Conservation (phyloP, 1,284 basidiomycete species). For the Caloboletus inedulis region DNA sequence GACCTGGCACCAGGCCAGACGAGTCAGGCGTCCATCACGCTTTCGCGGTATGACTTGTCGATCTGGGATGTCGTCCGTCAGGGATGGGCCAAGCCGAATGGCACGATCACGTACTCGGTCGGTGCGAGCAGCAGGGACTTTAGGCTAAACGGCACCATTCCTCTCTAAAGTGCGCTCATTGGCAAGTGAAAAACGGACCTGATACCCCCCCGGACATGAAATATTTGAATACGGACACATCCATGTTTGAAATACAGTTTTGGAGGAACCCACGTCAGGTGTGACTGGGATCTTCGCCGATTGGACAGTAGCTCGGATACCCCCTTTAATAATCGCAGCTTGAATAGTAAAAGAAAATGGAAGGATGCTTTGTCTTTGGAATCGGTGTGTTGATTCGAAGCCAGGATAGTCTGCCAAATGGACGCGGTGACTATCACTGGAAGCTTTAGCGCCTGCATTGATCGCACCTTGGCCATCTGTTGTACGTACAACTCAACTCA, state of each 20-base stretch:
- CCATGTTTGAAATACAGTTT: too few relatives aligned
- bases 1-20: conserved; percentile 48
- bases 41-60: conserved; percentile 64
- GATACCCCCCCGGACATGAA: too few relatives aligned
- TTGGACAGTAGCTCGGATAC: too few relatives aligned
- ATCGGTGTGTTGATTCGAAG: not conserved
- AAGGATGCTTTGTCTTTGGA: not conserved
- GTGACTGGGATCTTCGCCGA: too few relatives aligned
- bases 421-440: too few relatives aligned
- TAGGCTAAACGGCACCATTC: conserved; percentile 40
- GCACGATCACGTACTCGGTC: conserved; percentile 43
- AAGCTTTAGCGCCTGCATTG: too few relatives aligned
- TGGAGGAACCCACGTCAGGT: too few relatives aligned
- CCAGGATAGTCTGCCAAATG: not conserved
- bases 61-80: conserved; percentile 55
- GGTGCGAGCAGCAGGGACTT: conserved; percentile 55
- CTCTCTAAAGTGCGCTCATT: conserved; percentile 16
- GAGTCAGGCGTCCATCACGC: conserved; percentile 46
- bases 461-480: too few relatives aligned
- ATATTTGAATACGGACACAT: not conserved
- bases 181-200: not conserved
- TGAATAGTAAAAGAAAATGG: not conserved
- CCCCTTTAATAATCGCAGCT: not conserved
- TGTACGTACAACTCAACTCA: not conserved
- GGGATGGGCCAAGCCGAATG: conserved; percentile 46